Evolutionary conservation across 805 yeast species (phyloP), one percentile per base, ranked within the genome.

Genomic region (Debaryomyces tyrocola): DNA sequence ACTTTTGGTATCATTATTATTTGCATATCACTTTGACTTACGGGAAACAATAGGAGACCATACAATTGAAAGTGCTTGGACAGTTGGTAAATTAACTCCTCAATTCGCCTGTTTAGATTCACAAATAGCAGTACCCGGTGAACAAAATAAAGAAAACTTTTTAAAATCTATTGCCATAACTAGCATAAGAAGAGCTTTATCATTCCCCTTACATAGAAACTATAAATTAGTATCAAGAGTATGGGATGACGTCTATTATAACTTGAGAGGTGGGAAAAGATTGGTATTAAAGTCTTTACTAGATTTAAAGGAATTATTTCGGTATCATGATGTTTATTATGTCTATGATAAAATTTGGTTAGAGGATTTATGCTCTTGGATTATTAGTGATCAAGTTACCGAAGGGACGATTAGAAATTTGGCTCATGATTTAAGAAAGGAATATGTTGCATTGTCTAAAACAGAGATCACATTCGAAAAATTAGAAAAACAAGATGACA

Each of bases 31-130:
- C 44, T 90, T 84, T 60, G 97, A 94, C 52, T 65, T 78, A 41
- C 70, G 97, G 33, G 85, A 86, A 44, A 89, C 85, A 33, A 82
- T 79, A 57, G 85, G 84, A 10, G 84, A 80, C 15, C 79, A 82
- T 43, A 89, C 82, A 14, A 82, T 87, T 4, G 99, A 94, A 64
- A 86, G 96, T 47, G 89, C 95, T 0, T 94, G 99, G 99, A 84
- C 92, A 0, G 78, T 94, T 4, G 99, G 99, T 1, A 90, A 86
- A 54, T 56, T 94, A 18, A 70, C 83, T 0, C 96, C 98, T 1
- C 94, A 89, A 56, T 65, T 92, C 33, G 63, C 90, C 6, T 82
- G 76, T 53, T 67, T 94, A 28, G 98, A 90, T 61, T 67, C 79
- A 12, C 81, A 77, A 52, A 53, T 86, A 21, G 60, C 77, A 1